These are phyloP conservation scores for Raffaelea arxii DNA, from an alignment of 2,329 filamentous ascomycete genomes.

Conservation along the genomic window DNA sequence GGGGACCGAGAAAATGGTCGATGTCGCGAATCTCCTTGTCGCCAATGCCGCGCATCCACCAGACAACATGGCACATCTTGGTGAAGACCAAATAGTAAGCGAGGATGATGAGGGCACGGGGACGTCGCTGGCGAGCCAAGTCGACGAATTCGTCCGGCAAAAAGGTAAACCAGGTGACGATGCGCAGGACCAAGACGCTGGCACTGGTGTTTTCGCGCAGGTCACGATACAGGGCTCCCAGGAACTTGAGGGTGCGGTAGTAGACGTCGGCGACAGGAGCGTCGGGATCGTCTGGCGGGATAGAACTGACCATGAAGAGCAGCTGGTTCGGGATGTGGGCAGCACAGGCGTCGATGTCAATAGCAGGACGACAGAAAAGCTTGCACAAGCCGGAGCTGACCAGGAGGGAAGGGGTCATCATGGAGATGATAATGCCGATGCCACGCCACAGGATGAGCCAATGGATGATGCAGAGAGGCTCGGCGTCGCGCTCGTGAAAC, in stretches of 20 bases:
- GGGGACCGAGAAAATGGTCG: slow-evolving; percentile 24
- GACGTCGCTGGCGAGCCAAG: slow-evolving; percentile 29
- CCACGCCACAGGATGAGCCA: slow-evolving; percentile 49
- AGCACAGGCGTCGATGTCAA: slow-evolving; percentile 33
- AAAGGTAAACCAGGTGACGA: slow-evolving; percentile 45
- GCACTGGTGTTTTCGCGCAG: slow-evolving; percentile 32
- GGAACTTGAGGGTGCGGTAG: slow-evolving; percentile 34
- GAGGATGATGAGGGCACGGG: slow-evolving; percentile 40
- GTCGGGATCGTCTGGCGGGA: slow-evolving; percentile 32
- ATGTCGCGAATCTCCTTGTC: slow-evolving; percentile 37
- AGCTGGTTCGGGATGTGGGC: slow-evolving; percentile 36
- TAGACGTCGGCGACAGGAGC: slow-evolving; percentile 29
- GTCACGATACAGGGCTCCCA: slow-evolving; percentile 42
- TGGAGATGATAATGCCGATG: slow-evolving; percentile 37
- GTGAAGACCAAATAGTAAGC: slow-evolving; percentile 43
- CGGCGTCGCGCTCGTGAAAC: slow-evolving; percentile 35
- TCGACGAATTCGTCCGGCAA: slow-evolving; percentile 34
- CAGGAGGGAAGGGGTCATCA: slow-evolving; percentile 22
- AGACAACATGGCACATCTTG: slow-evolving; percentile 31
- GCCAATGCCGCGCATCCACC: slow-evolving; percentile 41
- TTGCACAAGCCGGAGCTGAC: slow-evolving; percentile 32
- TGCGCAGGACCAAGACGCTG: slow-evolving; percentile 35
- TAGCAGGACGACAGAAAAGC: slow-evolving; percentile 38
- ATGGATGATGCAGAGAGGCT: slow-evolving; percentile 40
- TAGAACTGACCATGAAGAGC: slow-evolving; percentile 37